Evolutionary conservation across 2,329 filamentous ascomycete genomes (phyloP), one percentile per base, ranked within the genome.

Genomic region (Fusarium sp.): DNA sequence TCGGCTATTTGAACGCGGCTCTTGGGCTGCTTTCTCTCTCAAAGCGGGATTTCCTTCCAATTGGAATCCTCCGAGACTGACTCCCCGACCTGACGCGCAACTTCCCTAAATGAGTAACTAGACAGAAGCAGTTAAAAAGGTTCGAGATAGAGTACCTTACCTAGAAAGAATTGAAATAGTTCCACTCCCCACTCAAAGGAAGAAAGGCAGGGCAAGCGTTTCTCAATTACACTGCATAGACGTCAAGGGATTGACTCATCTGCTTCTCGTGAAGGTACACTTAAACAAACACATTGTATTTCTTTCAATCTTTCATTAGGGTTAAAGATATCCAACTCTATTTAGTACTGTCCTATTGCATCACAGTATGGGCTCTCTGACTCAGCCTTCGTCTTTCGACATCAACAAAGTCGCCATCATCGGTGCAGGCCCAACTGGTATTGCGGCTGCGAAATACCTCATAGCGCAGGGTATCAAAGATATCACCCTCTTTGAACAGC

Each of bases 401-500:
- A 84, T 92, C 49, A 84, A 84, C 62, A 86, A 80, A 45, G 84
- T 97, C 69, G 93, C 92, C 70, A 84, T 97, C 63, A 88, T 97
- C 69, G 94, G 94, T 23, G 94, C 92, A 11, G 94, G 94, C 0
- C 92, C 94, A 0, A 88, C 87, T 66, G 94, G 95, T 6, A 83
- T 97, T 6, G 88, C 91, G 28, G 89, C 91, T 26, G 93, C 93
- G 54, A 96, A 93, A 84, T 94, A 94, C 75, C 84, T 97, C 18
- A 77, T 87, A 12, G 92, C 91, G 1, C 93, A 91, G 84, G 75
- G 83, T 37, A 96, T 96, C 74, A 81, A 88, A 13, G 85, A 83
- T 31, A 89, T 98, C 62, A 87, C 89, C 62, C 79, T 97, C 38
- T 97, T 92, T 74, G 96, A 98, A 79, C 93, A 97, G 79, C 89